phyloP scores from a whole-genome alignment of 176 grass and related monocot genomes.

The Triticum urartu region DNA sequence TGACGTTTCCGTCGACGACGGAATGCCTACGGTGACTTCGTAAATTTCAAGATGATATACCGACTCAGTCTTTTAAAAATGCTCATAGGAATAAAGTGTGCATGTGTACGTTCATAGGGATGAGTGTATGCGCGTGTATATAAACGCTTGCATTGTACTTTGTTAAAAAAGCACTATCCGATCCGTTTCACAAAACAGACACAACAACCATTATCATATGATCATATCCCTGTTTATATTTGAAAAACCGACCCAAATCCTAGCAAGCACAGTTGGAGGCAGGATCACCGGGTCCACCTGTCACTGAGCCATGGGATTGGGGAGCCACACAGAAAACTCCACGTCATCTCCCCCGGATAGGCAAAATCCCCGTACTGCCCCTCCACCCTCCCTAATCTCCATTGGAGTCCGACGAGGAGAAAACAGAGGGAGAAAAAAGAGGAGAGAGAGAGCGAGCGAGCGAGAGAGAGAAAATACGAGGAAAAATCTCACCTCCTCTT shows the following conservation, averaged over 20 bases:
- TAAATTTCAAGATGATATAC: too few species aligned
- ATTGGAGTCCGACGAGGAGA: slow-evolving; percentile 39
- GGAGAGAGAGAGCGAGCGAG: neutral
- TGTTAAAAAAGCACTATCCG: too few species aligned
- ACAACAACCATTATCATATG: neutral
- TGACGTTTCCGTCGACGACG: too few species aligned
- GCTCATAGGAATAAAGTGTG: too few species aligned
- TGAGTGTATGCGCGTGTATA: too few species aligned
- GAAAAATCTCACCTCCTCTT: slow-evolving; percentile 47
- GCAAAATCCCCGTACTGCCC: slow-evolving; percentile 31
- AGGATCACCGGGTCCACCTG: neutral
- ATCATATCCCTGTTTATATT: slow-evolving; percentile 27
- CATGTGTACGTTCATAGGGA: too few species aligned
- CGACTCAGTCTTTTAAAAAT: too few species aligned
- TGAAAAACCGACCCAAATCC: neutral
- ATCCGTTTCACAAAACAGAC: neutral
- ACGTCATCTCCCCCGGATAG: slow-evolving; percentile 17
- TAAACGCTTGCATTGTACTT: too few species aligned
- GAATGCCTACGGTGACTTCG: too few species aligned
- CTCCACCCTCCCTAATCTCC: slow-evolving; percentile 13
- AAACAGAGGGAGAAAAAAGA: slow-evolving; percentile 30
- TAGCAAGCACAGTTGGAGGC: neutral
- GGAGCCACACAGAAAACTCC: slow-evolving; percentile 5
- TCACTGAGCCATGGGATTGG: neutral
- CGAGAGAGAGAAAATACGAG: neutral